Conservation (phyloP, 2,329 filamentous ascomycete species). For the Penicillium occitanis region DNA sequence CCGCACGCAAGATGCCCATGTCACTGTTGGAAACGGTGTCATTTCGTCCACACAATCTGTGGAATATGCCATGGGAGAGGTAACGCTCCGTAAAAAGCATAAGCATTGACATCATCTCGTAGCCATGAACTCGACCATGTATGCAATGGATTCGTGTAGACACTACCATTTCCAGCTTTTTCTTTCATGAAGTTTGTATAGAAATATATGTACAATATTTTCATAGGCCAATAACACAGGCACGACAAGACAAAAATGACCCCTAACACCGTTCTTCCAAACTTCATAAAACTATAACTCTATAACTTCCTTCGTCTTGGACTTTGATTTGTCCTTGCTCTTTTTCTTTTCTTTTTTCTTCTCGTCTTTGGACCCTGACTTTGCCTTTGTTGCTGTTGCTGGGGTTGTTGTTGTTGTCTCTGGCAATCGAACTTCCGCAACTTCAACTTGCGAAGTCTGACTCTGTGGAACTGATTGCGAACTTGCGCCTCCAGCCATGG, state of each 20-base stretch:
- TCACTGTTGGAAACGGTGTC: too few relatives aligned
- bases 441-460: conserved; percentile 5
- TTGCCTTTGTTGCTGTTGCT: conserved; percentile 17
- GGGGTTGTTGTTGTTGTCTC: conserved; percentile 16
- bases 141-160: too few relatives aligned
- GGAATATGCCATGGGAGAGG: too few relatives aligned
- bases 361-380: conserved; percentile 18
- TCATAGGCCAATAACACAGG: background rate
- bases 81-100: too few relatives aligned
- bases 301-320: conserved; percentile 9
- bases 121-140: too few relatives aligned
- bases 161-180: background rate
- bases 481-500: conserved; percentile 28
- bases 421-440: conserved; percentile 10
- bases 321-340: conserved; percentile 25
- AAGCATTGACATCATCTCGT: too few relatives aligned
- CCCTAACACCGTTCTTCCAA: background rate
- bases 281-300: background rate
- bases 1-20: too few relatives aligned
- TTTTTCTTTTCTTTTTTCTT: conserved; percentile 22
- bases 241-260: background rate
- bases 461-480: background rate
- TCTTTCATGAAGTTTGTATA: background rate
- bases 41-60: too few relatives aligned
- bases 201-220: conserved; percentile 6